Evolutionary conservation across 1,284 basidiomycete genomes (phyloP), one percentile per base, ranked within the genome.

Genomic region (Sanguinoderma infundibulare): DNA sequence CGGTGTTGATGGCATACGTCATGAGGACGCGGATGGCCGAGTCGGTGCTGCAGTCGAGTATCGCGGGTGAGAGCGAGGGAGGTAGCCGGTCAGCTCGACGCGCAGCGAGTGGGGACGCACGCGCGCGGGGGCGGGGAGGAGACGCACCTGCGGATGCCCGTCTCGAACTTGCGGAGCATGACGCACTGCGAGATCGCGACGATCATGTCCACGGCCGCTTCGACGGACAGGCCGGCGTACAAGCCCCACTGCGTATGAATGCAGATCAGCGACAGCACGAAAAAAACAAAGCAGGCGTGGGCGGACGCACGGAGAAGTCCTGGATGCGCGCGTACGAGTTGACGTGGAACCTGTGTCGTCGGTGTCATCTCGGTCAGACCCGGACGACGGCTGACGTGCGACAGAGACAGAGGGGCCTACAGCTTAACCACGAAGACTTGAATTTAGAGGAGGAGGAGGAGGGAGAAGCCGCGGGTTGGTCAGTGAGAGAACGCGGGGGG

Each of bases 1-100:
- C 66, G 6, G 68, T 69, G 44, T 69, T 69, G 60, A 69, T 64
- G 38, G 63, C 65, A 32, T 69, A 69, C 22, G 62, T 54, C 56
- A 66, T 64, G 26, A 69, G 53, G 8, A 68, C 54, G 5, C 54
- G 30, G 24, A 69, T 63, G 1, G 63, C 58, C 5, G 55, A 58
- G 46, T 66, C 64, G 15, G 64, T 58, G 30, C 64, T 66, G 17
- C 12, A 46, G 9, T 24, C 7, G 12, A 12, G n/a, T n/a, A n/a
- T n/a, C n/a, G n/a, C n/a, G n/a, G n/a, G n/a, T n/a, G n/a, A n/a
- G n/a, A n/a, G n/a, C n/a, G n/a, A n/a, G n/a, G n/a, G n/a, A n/a
- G n/a, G n/a, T n/a, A n/a, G n/a, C n/a, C n/a, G n/a, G n/a, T n/a
- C n/a, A n/a, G n/a, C n/a, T n/a, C n/a, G n/a, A 14, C 14, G 5